Evolutionary conservation across 1,284 basidiomycete species (phyloP), one percentile per base, ranked within the genome.

Genomic region (Irpex sp.): DNA sequence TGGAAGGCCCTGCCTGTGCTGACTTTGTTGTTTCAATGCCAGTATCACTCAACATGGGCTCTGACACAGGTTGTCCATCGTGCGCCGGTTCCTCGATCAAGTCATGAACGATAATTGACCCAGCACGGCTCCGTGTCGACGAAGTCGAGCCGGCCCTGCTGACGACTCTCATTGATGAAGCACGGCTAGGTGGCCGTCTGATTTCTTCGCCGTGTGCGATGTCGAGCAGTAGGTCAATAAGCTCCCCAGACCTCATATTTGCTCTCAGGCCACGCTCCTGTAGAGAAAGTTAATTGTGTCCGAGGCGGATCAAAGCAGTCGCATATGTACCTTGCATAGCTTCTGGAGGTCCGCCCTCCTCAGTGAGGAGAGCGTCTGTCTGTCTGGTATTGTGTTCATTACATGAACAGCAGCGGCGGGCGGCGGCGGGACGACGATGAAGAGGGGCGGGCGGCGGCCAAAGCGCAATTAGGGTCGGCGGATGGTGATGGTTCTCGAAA

Each of bases 241-340:
- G 77, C 55, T 85, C 85, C 68, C 91, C 89, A 26, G 88, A 84
- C 77, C 90, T 92, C 72, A 92, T 82, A 74, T 92, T 92, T 58
- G 91, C 89, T 74, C 83, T 88, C 65, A 92, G 84, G 63, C 89
- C 89, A 72, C 87, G 85, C 67, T 91, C 88, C 89, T 92, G 63
- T 57, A 67, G 70, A 64, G 66, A 17, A 44, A 26, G 40, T 62
- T 54, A 66, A 62, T 47, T 52, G 58, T 59, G 21, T 40, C 57
- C 34, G 49, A 21, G 36, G 47, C 21, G 11, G 44, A 60, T 49
- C 54, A 61, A 26, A 48, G 40, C 37, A 26, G 26, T 38, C 2
- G 48, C 47, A 58, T 44, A 47, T 52, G 62, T 69, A 89, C 91
- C 78, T 92, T 92, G 84, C 91, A 92, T 44, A 92, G 73, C 69